Evolutionary conservation across 192 early-diverging fungal genomes (phyloP), one percentile per base, ranked within the genome.

Genomic region (Endogone sp.): DNA sequence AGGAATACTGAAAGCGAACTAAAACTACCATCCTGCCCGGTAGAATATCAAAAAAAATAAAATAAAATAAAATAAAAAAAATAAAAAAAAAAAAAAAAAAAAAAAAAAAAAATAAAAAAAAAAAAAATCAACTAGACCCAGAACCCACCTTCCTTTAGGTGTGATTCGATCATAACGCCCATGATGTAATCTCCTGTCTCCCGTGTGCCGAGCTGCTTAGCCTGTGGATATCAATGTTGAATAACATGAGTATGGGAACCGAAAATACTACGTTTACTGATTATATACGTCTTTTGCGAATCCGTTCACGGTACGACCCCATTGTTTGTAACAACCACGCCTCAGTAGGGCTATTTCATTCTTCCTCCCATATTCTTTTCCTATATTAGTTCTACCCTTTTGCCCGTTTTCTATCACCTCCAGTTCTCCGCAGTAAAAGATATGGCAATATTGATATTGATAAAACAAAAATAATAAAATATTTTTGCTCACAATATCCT

Each of bases 141-240:
- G n/a, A n/a, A n/a, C n/a, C n/a, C 13, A 44, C 37, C 97, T 82
- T 97, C 95, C 29, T 89, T 86, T 58, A 99, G 75, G 68, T 98
- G 90, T 62, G 87, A 90, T 79, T 98, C 96, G 66, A 99, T 92
- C 97, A 99, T 98, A 30, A 99, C 93, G 61, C 96, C 95, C 60
- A 91, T 78, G 73, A 99, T 93, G 64, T 83, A 78, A 75, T 87
- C 88, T 37, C 93, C 90, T 21, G 87, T 84, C 21, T 84, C 73
- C 21, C 79, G 86, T 22, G 81, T 71, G 55, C 82, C 82, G 67
- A 90, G 77, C 76, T 92, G 85, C 64, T 78, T 81, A 3, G 85
- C 78, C 72, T 71, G 31, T 11, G 16, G 57, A 63, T 16, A 58
- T 60, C 37, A 44, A 65, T 21, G 16, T 22, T 65, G 24, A 3